phyloP scores from a whole-genome alignment of 179 eudicot species.

The Nepenthes alata region DNA sequence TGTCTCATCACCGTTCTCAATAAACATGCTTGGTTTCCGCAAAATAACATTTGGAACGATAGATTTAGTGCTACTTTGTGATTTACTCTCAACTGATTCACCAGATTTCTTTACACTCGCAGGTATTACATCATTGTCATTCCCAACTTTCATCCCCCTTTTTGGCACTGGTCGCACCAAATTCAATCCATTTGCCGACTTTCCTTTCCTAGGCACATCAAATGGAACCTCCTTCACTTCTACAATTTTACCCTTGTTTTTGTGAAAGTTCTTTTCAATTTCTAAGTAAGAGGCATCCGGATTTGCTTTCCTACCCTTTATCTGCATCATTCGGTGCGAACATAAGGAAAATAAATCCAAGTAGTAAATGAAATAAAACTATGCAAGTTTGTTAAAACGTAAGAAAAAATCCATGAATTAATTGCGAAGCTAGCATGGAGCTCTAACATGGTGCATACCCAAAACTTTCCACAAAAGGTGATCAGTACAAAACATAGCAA shows the following conservation, averaged over 20 bases:
- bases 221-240: slow-evolving; percentile 74
- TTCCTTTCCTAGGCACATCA: slow-evolving; percentile 38
- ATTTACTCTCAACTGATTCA: slow-evolving; percentile 17
- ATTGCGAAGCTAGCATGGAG: no score
- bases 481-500: not conserved
- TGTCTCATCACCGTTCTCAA: slow-evolving; percentile 38
- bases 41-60: slow-evolving; percentile 27
- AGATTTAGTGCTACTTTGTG: slow-evolving; percentile 12
- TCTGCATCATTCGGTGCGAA: slow-evolving; percentile 27
- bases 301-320: slow-evolving; percentile 59
- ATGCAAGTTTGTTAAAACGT: no score
- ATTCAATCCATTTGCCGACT: slow-evolving; percentile 41
- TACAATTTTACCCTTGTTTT: slow-evolving; percentile 53
- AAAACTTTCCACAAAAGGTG: not conserved
- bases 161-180: slow-evolving; percentile 71
- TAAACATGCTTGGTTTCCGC: slow-evolving; percentile 26
- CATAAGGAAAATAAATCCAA: no score
- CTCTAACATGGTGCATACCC: not conserved
- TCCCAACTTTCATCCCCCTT: slow-evolving; percentile 61
- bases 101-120: slow-evolving; percentile 27
- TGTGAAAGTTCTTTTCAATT: slow-evolving; percentile 51
- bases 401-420: no score
- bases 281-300: slow-evolving; percentile 68
- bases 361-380: no score
- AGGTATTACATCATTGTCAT: slow-evolving; percentile 23